Evolutionary conservation across 257 asterid genomes (phyloP), one percentile per base, ranked within the genome.

Genomic region (Gynochthodes officinalis): DNA sequence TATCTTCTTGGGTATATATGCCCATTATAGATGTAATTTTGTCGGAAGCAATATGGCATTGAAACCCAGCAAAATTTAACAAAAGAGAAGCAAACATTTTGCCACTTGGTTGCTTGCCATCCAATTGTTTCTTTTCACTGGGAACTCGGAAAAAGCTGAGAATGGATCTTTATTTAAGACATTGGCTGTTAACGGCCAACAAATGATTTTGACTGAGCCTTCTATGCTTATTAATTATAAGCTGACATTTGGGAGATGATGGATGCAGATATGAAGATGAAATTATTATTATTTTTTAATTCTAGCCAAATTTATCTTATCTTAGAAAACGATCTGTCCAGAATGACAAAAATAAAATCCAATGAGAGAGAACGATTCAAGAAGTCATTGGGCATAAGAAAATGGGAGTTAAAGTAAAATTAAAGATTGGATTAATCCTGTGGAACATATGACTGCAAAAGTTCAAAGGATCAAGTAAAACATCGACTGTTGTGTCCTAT

Each of bases 231-330:
- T 42, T 39, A 5, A 43, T 44, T 0, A 9, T 7, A 2, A 19
- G 71, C 57, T 66, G 42, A 27, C 71, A 66, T 66, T 65, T 66
- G 71, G 71, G 50, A n/a, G 55, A 4, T 39, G 50, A 10, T 18
- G 0, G 11, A 15, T n/a, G 46, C 5, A 39, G 30, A n/a, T n/a
- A 42, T 50, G 18, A 23, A 40, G 6, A 66, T 66, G 57, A 44
- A 66, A 19, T 16, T 50, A 5, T 44, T 16, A 10, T 7, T 43
- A 43, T 27, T 66, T 21, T 11, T 25, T 25, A 19, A 21, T 21
- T 10, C 5, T 2, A 27, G 4, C 40, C 15, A 25, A 23, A 42
- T 42, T 35, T 39, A 63, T 37, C 43, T 18, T 23, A 37, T 13
- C 68, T 16, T 14, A 32, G 28, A 15, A 54, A 59, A 32, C 8